Percentiles rank a stretch among this genome's conserved stretches.
Evolutionary conservation across 352 stramenopile species (phyloP).

Genomic region (Globisporangium middletonii): DNA sequence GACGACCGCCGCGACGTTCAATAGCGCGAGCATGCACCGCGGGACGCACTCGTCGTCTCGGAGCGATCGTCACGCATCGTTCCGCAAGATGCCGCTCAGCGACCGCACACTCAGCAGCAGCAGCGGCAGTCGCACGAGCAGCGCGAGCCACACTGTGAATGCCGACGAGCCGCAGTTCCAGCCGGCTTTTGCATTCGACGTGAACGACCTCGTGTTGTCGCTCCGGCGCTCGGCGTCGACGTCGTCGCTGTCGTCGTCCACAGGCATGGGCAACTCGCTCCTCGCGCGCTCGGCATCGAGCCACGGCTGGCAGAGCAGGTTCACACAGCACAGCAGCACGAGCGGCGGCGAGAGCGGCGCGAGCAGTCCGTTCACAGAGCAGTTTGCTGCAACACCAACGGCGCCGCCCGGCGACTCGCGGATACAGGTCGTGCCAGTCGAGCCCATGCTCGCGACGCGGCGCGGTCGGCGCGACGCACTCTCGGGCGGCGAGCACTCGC

Average conservation of each 20-base stretch:
- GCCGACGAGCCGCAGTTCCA: slow-evolving; percentile 28
- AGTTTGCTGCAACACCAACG: slow-evolving; percentile 1
- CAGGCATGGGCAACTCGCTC: slow-evolving; percentile 15
- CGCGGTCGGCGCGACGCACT: slow-evolving; percentile 36
- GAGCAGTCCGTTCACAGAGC: slow-evolving; percentile 4
- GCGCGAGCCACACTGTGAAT: background rate
- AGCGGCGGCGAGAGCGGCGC: background rate
- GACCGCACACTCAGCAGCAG: slow-evolving; percentile 6
- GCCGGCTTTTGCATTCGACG: slow-evolving; percentile 47
- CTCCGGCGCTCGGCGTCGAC: slow-evolving; percentile 15
- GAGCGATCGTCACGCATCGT: slow-evolving; percentile 37
- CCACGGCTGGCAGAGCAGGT: slow-evolving; percentile 5
- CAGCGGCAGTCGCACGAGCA: slow-evolving; percentile 2
- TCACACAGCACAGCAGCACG: slow-evolving; percentile 18
- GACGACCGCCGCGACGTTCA: slow-evolving; percentile 8
- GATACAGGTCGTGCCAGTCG: slow-evolving; percentile 24
- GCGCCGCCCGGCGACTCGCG: slow-evolving; percentile 8
- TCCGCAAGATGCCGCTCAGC: slow-evolving; percentile 10
- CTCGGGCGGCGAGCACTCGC: slow-evolving; percentile 25
- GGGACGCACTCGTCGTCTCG: slow-evolving; percentile 11
- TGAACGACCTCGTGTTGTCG: slow-evolving; percentile 40
- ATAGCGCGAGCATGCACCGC: slow-evolving; percentile 25
- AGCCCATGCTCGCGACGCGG: slow-evolving; percentile 16
- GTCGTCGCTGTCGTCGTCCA: slow-evolving; percentile 28
- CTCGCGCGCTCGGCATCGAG: slow-evolving; percentile 15